phyloP scores from a whole-genome alignment of 1,139 yeast genomes.

The Geotrichum cucujoidarum region DNA sequence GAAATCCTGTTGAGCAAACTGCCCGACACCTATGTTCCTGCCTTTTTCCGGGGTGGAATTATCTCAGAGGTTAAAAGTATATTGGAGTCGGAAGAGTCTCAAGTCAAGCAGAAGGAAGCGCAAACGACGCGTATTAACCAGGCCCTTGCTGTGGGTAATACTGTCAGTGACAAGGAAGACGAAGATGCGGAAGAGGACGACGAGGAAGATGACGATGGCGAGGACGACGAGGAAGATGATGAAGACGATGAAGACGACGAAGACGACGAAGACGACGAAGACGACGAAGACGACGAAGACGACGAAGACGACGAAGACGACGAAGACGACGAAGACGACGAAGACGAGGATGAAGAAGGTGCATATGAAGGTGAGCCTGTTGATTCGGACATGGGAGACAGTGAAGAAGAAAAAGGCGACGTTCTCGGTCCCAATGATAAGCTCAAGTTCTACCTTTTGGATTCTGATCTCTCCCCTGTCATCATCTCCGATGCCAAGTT shows the following conservation, averaged over 20 bases:
- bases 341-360: conserved; percentile 26
- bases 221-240: conserved; percentile 15
- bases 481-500: conserved; percentile 21
- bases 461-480: conserved; percentile 18
- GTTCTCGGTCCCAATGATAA: neutral
- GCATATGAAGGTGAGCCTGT: conserved; percentile 31
- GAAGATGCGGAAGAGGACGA: conserved; percentile 15
- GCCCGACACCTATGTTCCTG: conserved; percentile 43
- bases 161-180: neutral
- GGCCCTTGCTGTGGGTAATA: neutral
- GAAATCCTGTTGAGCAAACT: conserved; percentile 44
- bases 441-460: conserved; percentile 21
- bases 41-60: conserved; percentile 70
- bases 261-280: conserved; percentile 23
- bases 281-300: conserved; percentile 23
- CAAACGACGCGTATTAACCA: neutral
- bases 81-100: conserved; percentile 15
- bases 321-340: conserved; percentile 22
- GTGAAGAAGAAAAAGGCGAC: conserved; percentile 27
- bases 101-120: conserved; percentile 11
- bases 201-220: neutral
- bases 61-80: conserved; percentile 46
- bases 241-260: conserved; percentile 22
- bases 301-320: conserved; percentile 25
- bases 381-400: conserved; percentile 26